Conservation (phyloP, 192 early-diverging fungal genomes). For the Entomortierella chlamydospora region DNA sequence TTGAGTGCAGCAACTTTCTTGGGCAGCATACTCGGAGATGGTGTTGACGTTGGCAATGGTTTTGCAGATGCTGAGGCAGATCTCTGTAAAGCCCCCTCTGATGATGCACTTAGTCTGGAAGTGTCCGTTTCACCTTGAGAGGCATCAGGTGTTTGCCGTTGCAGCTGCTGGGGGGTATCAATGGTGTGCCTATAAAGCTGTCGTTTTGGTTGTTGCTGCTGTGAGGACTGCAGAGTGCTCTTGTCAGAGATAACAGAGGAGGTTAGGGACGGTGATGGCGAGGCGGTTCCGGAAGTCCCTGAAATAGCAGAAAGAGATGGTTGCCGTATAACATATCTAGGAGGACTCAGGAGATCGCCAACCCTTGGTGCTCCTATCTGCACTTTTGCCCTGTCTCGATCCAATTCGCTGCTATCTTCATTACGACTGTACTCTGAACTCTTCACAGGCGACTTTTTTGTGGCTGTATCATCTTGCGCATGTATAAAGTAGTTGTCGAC, state of each 20-base stretch:
- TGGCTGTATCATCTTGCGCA: not conserved
- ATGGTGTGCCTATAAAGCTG: not conserved
- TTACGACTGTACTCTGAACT: not conserved
- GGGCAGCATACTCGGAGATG: not conserved
- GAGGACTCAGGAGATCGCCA: slow-evolving; percentile 31
- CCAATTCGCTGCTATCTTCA: slow-evolving; percentile 3
- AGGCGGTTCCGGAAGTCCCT: slow-evolving; percentile 15
- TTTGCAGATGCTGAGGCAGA: not conserved
- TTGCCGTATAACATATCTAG: slow-evolving; percentile 33
- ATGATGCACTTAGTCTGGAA: too few species aligned
- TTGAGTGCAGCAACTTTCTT: slow-evolving; percentile 5
- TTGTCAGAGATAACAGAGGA: slow-evolving; percentile 33
- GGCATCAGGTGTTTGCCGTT: slow-evolving; percentile 2
- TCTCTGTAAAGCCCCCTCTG: not conserved
- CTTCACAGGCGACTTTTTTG: slow-evolving; percentile 6
- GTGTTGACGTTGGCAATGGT: not conserved
- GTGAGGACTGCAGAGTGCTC: slow-evolving; percentile 24
- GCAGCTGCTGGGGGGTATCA: slow-evolving; percentile 16
- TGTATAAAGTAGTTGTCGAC: slow-evolving; percentile 18
- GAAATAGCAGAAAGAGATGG: slow-evolving; percentile 26
- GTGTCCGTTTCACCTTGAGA: not conserved
- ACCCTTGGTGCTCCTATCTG: slow-evolving; percentile 11
- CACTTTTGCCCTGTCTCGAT: slow-evolving; percentile 1
- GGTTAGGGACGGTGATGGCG: slow-evolving; percentile 31
- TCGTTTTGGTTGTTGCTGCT: not conserved